These are phyloP conservation scores for Pisolithus orientalis DNA, from an alignment of 768 basidiomycete genomes.

Conservation along the genomic window DNA sequence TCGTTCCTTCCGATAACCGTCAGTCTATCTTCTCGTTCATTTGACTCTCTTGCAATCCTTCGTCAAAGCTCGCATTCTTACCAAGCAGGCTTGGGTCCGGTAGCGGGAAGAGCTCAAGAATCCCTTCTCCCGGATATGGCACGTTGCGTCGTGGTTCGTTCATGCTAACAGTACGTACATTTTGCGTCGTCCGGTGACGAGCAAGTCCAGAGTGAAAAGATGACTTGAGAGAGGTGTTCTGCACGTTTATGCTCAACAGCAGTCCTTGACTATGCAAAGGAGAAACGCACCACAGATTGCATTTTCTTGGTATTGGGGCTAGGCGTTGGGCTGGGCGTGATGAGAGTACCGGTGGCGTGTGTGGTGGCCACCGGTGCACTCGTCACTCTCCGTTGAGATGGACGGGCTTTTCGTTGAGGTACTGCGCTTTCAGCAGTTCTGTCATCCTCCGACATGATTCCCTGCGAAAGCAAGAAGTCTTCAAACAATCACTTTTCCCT, in stretches of 20 bases:
- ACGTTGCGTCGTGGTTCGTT: background rate
- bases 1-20: background rate
- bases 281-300: slow-evolving; percentile 4
- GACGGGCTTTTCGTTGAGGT: slow-evolving; percentile 7
- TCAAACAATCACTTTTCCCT: background rate
- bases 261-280: background rate
- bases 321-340: slow-evolving; percentile 7
- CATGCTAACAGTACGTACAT: slow-evolving; percentile 9
- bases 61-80: background rate
- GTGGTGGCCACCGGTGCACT: slow-evolving; percentile 30
- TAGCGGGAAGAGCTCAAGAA: slow-evolving; percentile 8
- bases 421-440: slow-evolving; percentile 12
- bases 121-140: slow-evolving; percentile 12
- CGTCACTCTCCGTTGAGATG: slow-evolving; percentile 32
- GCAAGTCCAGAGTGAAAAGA: slow-evolving; percentile 2
- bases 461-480: slow-evolving; percentile 49
- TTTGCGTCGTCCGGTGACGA: background rate
- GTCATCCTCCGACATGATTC: slow-evolving; percentile 36
- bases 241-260: background rate
- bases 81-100: slow-evolving; percentile 3
- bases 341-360: slow-evolving; percentile 1
- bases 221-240: slow-evolving; percentile 6
- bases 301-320: slow-evolving; percentile 1
- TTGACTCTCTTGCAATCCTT: slow-evolving; percentile 1
- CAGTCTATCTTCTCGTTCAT: background rate